Percentiles rank a stretch among this genome's conserved stretches.
Evolutionary conservation across 768 basidiomycete genomes (phyloP).

Genomic region (Dacryopinax spathularia): DNA sequence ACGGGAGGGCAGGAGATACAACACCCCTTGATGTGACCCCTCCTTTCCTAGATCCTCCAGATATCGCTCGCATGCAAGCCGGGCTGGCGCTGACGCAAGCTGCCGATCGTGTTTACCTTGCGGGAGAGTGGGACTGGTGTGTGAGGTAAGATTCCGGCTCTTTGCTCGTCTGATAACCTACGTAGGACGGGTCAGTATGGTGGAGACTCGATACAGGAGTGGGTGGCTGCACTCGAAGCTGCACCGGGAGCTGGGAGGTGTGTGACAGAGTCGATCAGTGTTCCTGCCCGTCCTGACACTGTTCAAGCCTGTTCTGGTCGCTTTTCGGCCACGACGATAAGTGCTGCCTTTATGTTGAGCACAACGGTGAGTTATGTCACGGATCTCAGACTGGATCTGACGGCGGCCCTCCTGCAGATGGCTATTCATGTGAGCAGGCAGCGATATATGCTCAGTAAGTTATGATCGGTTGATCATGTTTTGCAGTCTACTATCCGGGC

Average conservation of each 20-base stretch:
- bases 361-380: slow-evolving; percentile 19
- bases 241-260: slow-evolving; percentile 12
- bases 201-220: slow-evolving; percentile 11
- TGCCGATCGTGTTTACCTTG: slow-evolving; percentile 14
- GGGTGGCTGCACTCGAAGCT: slow-evolving; percentile 13
- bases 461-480: background rate
- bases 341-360: slow-evolving; percentile 17
- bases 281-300: background rate
- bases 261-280: background rate
- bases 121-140: slow-evolving; percentile 22
- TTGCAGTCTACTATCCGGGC: background rate
- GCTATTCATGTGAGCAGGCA: background rate
- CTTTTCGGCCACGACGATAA: slow-evolving; percentile 20
- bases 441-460: background rate
- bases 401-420: background rate
- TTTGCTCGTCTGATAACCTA: background rate
- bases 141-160: background rate
- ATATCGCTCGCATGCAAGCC: slow-evolving; percentile 13
- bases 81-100: slow-evolving; percentile 11
- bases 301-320: slow-evolving; percentile 18
- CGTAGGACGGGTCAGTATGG: slow-evolving; percentile 7
- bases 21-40: too few relatives aligned
- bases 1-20: too few relatives aligned
- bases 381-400: too few relatives aligned
- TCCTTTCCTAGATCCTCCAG: slow-evolving; percentile 10